A percentile compares a stretch with the other conserved stretches of the same genome.
These are phyloP conservation scores for Epichloe sylvatica DNA, from an alignment of 2,329 filamentous ascomycete species.

Conservation along the genomic window DNA sequence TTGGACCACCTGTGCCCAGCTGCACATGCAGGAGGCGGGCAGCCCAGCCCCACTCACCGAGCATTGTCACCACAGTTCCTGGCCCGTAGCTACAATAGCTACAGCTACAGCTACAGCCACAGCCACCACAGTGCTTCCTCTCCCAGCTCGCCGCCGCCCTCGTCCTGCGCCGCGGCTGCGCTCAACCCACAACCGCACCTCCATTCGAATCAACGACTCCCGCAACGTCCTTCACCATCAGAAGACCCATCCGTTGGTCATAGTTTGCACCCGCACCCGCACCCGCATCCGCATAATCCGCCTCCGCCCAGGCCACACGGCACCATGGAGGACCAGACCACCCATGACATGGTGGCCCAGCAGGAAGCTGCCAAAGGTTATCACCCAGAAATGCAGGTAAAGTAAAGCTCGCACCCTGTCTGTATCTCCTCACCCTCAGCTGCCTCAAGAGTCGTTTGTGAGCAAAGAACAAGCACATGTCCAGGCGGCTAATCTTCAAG, in stretches of 20 bases:
- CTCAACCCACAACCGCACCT: slow-evolving; percentile 7
- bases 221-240: slow-evolving; percentile 1
- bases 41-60: slow-evolving; percentile 4
- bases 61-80: slow-evolving; percentile 6
- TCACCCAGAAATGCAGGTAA: slow-evolving; percentile 42
- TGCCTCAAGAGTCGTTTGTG: no score
- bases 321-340: slow-evolving; percentile 21
- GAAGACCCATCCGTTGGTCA: slow-evolving; percentile 5
- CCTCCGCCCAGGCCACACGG: slow-evolving; percentile 7
- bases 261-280: slow-evolving; percentile 4
- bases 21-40: slow-evolving; percentile 4
- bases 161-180: slow-evolving; percentile 5
- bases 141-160: slow-evolving; percentile 3
- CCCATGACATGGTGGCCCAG: slow-evolving; percentile 40
- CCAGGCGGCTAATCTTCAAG: neutral
- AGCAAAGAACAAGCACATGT: neutral
- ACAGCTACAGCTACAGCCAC: neutral
- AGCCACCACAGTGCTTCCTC: slow-evolving; percentile 4
- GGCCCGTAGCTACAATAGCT: neutral
- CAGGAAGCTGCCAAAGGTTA: slow-evolving; percentile 47
- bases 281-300: slow-evolving; percentile 1
- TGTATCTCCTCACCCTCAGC: no score
- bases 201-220: slow-evolving; percentile 2
- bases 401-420: slow-evolving; percentile 21
- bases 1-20: slow-evolving; percentile 9